Percentiles rank a stretch among this genome's conserved stretches.
Evolutionary conservation across 306 rosid genomes (phyloP).

Genomic region (Hippophae tibetana): DNA sequence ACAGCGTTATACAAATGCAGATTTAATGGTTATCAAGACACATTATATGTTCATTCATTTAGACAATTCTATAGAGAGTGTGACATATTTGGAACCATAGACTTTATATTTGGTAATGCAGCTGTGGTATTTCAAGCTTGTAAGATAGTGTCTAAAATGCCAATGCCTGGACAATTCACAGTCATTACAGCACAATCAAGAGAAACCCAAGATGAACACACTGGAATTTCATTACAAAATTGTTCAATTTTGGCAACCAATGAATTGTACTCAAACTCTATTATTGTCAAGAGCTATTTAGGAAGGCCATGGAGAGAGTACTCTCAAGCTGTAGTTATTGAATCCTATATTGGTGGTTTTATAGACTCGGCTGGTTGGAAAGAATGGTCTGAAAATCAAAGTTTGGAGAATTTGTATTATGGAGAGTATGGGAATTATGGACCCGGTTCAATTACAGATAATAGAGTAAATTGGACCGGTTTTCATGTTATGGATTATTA

Average conservation of each 20-base stretch:
- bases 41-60: slow-evolving; percentile 60
- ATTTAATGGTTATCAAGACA: slow-evolving; percentile 61
- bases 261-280: slow-evolving; percentile 29
- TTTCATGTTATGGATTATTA: slow-evolving; percentile 45
- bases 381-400: slow-evolving; percentile 34
- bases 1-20: slow-evolving; percentile 51
- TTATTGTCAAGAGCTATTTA: slow-evolving; percentile 46
- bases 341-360: slow-evolving; percentile 51
- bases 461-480: slow-evolving; percentile 52
- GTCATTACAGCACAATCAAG: slow-evolving; percentile 67
- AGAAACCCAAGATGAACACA: slow-evolving; percentile 45
- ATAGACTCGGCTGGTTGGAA: slow-evolving; percentile 61
- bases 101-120: slow-evolving; percentile 72
- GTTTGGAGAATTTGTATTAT: slow-evolving; percentile 46
- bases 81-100: slow-evolving; percentile 64
- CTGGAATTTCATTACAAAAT: slow-evolving; percentile 72
- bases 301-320: slow-evolving; percentile 67
- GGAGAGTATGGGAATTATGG: slow-evolving; percentile 67
- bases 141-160: slow-evolving; percentile 43
- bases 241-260: slow-evolving; percentile 48
- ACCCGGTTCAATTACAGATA: slow-evolving; percentile 49
- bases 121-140: slow-evolving; percentile 59
- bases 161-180: slow-evolving; percentile 49
- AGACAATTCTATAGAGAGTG: slow-evolving; percentile 83
- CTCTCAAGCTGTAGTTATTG: slow-evolving; percentile 47